Conservation (phyloP, 2,329 filamentous ascomycete genomes). For the Apiospora saccharicola region DNA sequence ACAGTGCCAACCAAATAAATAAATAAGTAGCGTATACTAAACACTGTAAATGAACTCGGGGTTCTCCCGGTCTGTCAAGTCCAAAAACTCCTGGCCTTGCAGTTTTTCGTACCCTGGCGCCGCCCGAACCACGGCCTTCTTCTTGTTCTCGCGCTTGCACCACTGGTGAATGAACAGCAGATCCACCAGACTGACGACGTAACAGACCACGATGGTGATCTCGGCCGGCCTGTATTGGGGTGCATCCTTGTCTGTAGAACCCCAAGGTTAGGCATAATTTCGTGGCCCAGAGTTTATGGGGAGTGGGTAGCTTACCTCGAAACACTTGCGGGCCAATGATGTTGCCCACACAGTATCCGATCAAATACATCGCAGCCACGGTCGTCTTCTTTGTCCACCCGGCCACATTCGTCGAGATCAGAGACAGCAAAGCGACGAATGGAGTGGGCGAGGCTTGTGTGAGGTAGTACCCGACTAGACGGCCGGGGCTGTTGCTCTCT, state of each 20-base stretch:
- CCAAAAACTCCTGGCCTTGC: slow-evolving; percentile 73
- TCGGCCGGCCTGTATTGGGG: slow-evolving; percentile 69
- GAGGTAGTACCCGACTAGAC: slow-evolving; percentile 71
- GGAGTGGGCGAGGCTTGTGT: slow-evolving; percentile 66
- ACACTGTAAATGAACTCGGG: slow-evolving; percentile 68
- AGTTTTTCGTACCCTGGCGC: slow-evolving; percentile 65
- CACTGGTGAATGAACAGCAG: slow-evolving; percentile 69
- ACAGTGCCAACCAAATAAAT: not conserved
- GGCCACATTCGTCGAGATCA: slow-evolving; percentile 69
- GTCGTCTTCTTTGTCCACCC: slow-evolving; percentile 67
- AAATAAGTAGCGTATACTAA: slow-evolving; percentile 33
- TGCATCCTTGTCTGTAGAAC: slow-evolving; percentile 57
- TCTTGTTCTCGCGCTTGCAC: slow-evolving; percentile 64
- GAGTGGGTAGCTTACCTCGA: not conserved
- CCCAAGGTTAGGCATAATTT: not conserved
- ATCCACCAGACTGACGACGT: slow-evolving; percentile 58
- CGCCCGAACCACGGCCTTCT: slow-evolving; percentile 61
- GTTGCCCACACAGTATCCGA: slow-evolving; percentile 61
- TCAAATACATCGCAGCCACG: slow-evolving; percentile 60
- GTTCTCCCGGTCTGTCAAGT: slow-evolving; percentile 73
- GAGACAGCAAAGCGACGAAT: slow-evolving; percentile 69
- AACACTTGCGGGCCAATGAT: slow-evolving; percentile 56
- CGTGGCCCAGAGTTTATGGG: not conserved
- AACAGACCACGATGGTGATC: slow-evolving; percentile 69
- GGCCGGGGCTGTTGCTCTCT: slow-evolving; percentile 61